phyloP scores from a whole-genome alignment of 495 filamentous ascomycete genomes.

The Xylona heveae region DNA sequence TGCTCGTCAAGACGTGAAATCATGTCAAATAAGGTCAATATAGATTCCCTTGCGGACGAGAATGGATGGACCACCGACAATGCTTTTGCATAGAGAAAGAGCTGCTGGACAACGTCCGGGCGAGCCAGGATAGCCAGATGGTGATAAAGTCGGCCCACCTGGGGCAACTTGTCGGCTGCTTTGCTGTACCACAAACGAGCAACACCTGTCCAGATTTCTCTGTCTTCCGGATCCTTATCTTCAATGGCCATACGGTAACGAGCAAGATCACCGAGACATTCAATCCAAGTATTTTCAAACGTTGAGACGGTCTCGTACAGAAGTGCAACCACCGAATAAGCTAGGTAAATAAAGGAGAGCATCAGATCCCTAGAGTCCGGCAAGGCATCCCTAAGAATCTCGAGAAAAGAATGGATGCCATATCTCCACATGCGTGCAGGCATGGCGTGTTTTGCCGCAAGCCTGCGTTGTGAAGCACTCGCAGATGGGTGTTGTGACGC shows the following conservation, averaged over 20 bases:
- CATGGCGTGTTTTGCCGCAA: slow-evolving; percentile 57
- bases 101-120: slow-evolving; percentile 49
- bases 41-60: slow-evolving; percentile 39
- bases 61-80: slow-evolving; percentile 30
- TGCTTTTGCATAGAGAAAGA: slow-evolving; percentile 46
- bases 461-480: slow-evolving; percentile 27
- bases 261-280: slow-evolving; percentile 65
- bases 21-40: slow-evolving; percentile 50
- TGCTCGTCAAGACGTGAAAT: slow-evolving; percentile 32
- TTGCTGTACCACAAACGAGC: slow-evolving; percentile 65
- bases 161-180: slow-evolving; percentile 48
- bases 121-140: slow-evolving; percentile 66
- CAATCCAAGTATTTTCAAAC: slow-evolving; percentile 77
- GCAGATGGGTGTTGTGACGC: slow-evolving; percentile 58
- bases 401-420: slow-evolving; percentile 60
- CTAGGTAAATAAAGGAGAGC: slow-evolving; percentile 61
- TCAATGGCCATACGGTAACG: slow-evolving; percentile 63
- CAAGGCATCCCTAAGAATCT: slow-evolving; percentile 45
- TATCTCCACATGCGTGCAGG: slow-evolving; percentile 72
- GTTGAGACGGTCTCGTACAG: slow-evolving; percentile 53
- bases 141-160: slow-evolving; percentile 59
- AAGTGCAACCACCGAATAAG: slow-evolving; percentile 64
- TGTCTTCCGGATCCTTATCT: slow-evolving; percentile 44
- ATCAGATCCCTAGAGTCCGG: slow-evolving; percentile 57
- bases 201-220: slow-evolving; percentile 60